Base-by-base conservation (phyloP, 257 asterid species). In the Ballota nigra region DNA sequence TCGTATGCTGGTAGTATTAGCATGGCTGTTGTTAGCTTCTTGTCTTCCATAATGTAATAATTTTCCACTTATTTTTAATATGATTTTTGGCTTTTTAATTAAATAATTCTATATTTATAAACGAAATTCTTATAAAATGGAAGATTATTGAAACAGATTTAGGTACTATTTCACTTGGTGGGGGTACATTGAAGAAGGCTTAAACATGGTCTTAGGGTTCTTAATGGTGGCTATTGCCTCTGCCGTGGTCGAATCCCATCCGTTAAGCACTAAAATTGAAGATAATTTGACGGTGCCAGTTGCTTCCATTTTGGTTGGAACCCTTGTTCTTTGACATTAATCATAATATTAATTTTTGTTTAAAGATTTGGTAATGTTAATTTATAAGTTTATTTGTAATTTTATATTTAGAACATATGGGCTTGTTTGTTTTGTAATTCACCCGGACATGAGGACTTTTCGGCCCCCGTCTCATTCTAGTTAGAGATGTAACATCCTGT, bases 241-340 rank as follows among this genome's bases (percentile, higher is more conserved):
- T 20, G 78, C 95, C 40, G 28, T 86, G 34, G 88, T 84, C 5
- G 90, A 87, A 77, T 87, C 90, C 10, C 88, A 76, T 78, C 90
- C 90, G 11, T 43, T 83, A 5, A 83, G 89, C 71, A 52, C 81
- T 3, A 63, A 58, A 34, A 52, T 81, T 45, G 93, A 87, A 34
- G 93, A 87, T 81, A 85, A 87, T 70, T 73, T 85, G 57, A 85
- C 87, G n/a, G 88, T 87, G 36, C 93, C 93, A 55, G 69, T 83
- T 10, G 66, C 84, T 53, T 77, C 90, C 10, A 19, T 79, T n/a
- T 20, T 87, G 47, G 76, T 81, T 59, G 88, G 84, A 31, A 64
- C 58, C 68, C 69, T 51, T 26, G 22, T 82, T 49, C 55, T 85
- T 22, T 78, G 77, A 79, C 13, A 9, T 28, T 8, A 10, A 26